Base-by-base conservation (phyloP, 345 rosid species). In the Eucalyptus microcorys region DNA sequence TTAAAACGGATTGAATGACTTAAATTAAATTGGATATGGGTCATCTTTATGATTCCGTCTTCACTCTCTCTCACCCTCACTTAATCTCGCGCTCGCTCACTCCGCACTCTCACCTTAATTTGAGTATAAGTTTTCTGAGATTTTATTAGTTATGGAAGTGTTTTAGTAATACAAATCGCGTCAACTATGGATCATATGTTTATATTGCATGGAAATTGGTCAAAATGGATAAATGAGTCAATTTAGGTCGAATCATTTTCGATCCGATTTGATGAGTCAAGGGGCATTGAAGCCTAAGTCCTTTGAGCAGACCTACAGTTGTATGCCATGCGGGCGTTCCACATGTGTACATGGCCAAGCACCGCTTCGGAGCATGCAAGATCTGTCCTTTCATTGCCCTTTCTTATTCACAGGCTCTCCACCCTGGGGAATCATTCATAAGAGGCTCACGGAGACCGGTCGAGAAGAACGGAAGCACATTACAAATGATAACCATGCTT, bases 41-140 rank as follows among this genome's bases (percentile, higher is more conserved):
- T 55, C 76, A n/a, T 5, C 8, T 7, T n/a, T 64, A 64, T n/a
- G 3, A n/a, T 64, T 64, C 1, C 14, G 0, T n/a, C 76, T n/a
- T 64, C 34, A 64, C 34, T 64, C 21, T 14, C 37, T 64, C 76
- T 2, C 32, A 14, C 16, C 68, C 68, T 61, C 17, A 61, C 17
- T 61, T 14, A n/a, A 61, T 61, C 16, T 61, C 1, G 17, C 2
- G 0, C 17, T 13, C 5, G 3, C 16, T 61, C 34, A 13, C 34
- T 61, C 34, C 0, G 0, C 8, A 0, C 17, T 30, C 17, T 30
- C 37, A n/a, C 19, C 34, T 64, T 6, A 64, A n/a, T 64, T 64
- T 64, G 37, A 5, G 37, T 2, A 64, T 64, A 16, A 64, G 10
- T 64, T 64, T 64, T 64, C 2, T 4, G 14, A 64, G 17, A 64